phyloP scores from a whole-genome alignment of 805 yeast species.

The Candida taoyuanica region DNA sequence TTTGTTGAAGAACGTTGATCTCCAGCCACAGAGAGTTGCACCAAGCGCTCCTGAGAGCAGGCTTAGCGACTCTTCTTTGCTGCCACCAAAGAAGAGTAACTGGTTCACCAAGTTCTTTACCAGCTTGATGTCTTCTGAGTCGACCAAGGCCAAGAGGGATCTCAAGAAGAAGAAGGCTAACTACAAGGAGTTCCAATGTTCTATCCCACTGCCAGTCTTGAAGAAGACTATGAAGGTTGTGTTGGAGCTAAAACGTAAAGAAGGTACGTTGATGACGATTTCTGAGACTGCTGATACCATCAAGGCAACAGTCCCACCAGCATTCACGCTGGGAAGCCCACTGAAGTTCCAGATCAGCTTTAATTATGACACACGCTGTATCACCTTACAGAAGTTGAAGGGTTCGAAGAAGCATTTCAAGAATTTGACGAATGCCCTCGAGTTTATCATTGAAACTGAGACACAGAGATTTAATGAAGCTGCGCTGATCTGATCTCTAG shows the following conservation, averaged over 20 bases:
- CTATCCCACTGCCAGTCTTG: slow-evolving; percentile 19
- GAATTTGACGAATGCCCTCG: slow-evolving; percentile 39
- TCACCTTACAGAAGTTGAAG: slow-evolving; percentile 38
- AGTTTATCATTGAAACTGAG: slow-evolving; percentile 41
- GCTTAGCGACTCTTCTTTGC: slow-evolving; percentile 15
- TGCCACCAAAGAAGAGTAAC: slow-evolving; percentile 26
- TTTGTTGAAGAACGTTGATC: slow-evolving; percentile 13
- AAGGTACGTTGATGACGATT: slow-evolving; percentile 44
- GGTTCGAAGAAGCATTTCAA: slow-evolving; percentile 44
- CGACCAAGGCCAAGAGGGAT: slow-evolving; percentile 11
- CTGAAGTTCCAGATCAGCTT: slow-evolving; percentile 43
- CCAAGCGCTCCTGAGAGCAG: slow-evolving; percentile 21
- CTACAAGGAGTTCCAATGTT: slow-evolving; percentile 12
- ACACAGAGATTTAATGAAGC: slow-evolving; percentile 25
- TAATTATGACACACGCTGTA: slow-evolving; percentile 33
- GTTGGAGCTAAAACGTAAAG: slow-evolving; percentile 41
- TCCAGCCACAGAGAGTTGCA: slow-evolving; percentile 19
- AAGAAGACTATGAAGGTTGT: slow-evolving; percentile 32
- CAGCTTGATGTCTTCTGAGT: slow-evolving; percentile 21
- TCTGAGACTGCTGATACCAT: slow-evolving; percentile 41
- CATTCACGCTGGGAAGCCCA: slow-evolving; percentile 41
- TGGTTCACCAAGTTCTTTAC: slow-evolving; percentile 38
- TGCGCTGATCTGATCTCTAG: slow-evolving; percentile 3
- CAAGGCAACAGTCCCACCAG: slow-evolving; percentile 44
- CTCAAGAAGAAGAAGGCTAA: slow-evolving; percentile 9